Evolutionary conservation across 139 green algal genomes (phyloP), one percentile per base, ranked within the genome.

Genomic region (Ettlia oleoabundans): DNA sequence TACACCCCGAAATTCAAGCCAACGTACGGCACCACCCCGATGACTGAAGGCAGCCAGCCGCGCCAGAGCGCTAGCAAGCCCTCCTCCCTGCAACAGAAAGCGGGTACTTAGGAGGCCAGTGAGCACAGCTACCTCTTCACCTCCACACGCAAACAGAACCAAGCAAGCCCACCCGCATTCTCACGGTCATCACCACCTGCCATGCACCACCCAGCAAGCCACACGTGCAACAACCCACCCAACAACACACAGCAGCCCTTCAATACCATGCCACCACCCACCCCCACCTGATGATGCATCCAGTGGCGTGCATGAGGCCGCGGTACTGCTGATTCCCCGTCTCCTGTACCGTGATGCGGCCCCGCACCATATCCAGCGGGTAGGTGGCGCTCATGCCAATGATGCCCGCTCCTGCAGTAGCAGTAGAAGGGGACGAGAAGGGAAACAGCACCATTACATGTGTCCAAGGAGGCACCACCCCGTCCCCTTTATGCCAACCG

Each of bases 1-100:
- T 99, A 99, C 5, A 99, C 97, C 0, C 91, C 94, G 89, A 99
- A 99, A 85, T 99, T 99, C 74, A 99, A 91, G 6, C 97, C 97
- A 6, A 98, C 96, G 83, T 99, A 99, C 8, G 97, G 97, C 21
- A 99, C 86, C 43, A 99, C 97, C 3, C 97, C 97, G 70, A 99
- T 98, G 26, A 99, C 97, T 47, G 85, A 94, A 3, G 97, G 97
- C 82, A 99, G 85, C 96, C 97, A 99, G 35, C 97, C 97, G 68
- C 93, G 94, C 92, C 98, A 99, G 26, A 99, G 88, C 13, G 97
- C 96, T 8, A 94, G 82, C 18, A 93, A 13, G 1, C 97, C 97
- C 86, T 99, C 97, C 89, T 98, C 86, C 73, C 71, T 78, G 42
- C 80, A 65, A 22, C 18, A n/a, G 55, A 22, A 15, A 65, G 55